Base-by-base conservation (phyloP, 805 yeast genomes). In the Saccharomyces mikatae region DNA sequence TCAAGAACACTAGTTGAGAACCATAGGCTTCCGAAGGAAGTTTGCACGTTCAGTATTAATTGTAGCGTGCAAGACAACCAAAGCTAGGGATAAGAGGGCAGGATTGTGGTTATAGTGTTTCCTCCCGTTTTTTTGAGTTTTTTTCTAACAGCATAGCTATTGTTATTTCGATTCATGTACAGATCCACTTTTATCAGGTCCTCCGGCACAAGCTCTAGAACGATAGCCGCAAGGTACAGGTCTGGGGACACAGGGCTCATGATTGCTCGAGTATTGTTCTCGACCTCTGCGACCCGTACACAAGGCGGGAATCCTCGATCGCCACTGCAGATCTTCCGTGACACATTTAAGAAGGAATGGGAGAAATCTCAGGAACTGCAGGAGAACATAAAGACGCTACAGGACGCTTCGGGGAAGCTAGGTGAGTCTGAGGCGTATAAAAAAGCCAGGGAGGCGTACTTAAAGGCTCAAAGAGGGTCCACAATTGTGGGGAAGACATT, bases 351-450 rank as follows among this genome's bases (percentile, higher is more conserved):
- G 67, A 77, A 79, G 56, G 99, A 94, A 74, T 91, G 96, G 84
- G 84, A 86, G 69, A 92, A 94, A 70, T 84, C 90, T 51, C 80
- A 80, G 66, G 98, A 94, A 70, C 79, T 94, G 56, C 95, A 91
- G 66, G 90, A 89, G 54, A 89, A 90, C 64, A 89, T 94, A 67
- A 94, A 92, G 72, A 96, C 96, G 14, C 78, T 94, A 53, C 96
- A 89, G 69, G 97, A 91, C 72, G 98, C 95, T 61, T 89, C 97
- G 3, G 98, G 96, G 46, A 83, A 90, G 63, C 80, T 94, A 70
- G 89, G 96, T 31, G 98, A 94, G 62, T 85, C 94, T 50, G 97
- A 90, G 53, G 96, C 98, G 2, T 91, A 88, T 75, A 88, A 86
- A 70, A 82, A 80, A 64, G 99, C 99, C 32, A 86, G 87, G 67